Evolutionary conservation across 2,329 filamentous ascomycete species (phyloP), one percentile per base, ranked within the genome.

Genomic region (Fusarium sterilihyphosum): DNA sequence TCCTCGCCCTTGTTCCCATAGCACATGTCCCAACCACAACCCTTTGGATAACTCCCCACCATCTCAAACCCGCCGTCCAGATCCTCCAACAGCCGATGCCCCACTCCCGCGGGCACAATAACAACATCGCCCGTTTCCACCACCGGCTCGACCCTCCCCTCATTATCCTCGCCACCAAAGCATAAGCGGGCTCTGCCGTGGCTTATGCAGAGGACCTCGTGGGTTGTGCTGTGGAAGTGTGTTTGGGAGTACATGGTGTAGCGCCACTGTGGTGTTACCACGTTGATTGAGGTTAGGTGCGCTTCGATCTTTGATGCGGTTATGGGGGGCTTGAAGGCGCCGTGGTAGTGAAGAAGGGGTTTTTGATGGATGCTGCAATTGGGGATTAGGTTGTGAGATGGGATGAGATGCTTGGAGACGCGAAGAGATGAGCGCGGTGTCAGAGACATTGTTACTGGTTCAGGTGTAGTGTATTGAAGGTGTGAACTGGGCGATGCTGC

Each of bases 21-120:
- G 75, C 91, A 93, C 92, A 94, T 93, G 80, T 93, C 91, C 91
- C 91, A 94, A 24, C 84, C 85, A 22, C 83, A 83, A 0, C 86
- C 87, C 31, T 73, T 82, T 0, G 90, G 91, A 84, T 94, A 93
- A 54, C 86, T 87, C 2, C 92, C 92, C 0, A 93, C 88, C 91
- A 93, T 92, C 78, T 88, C 82, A 78, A 93, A 93, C 4, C 82
- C 85, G 5, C 85, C 84, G 4, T 67, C 73, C 24, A 87, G 60
- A 78, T 93, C 90, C 69, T 91, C 85, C 20, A 92, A 74, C 67
- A 93, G 81, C 11, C 90, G 84, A 84, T 94, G 91, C 6, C 86
- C 87, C 26, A 93, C 90, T 0, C 92, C 91, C 0, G 91, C 91
- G 0, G 92, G 91, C 17, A 93, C 83, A 54, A 93, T 82, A 10